Evolutionary conservation across 1,284 basidiomycete genomes (phyloP).

Genomic region (Cryptococcus neoformans): DNA sequence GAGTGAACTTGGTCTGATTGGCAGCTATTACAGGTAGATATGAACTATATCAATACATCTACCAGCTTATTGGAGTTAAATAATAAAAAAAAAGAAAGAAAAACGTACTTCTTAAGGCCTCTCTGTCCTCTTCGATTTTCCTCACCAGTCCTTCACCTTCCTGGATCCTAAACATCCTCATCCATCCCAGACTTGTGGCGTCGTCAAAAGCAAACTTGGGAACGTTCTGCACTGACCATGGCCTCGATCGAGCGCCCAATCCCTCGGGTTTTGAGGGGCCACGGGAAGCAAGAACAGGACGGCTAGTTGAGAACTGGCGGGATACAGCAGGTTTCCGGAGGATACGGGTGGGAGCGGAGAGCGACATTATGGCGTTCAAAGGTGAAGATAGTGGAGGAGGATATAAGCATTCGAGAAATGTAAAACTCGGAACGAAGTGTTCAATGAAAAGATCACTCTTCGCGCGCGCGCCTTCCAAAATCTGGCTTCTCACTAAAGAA

Average conservation of each 20-base stretch:
- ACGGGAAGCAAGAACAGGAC: not conserved
- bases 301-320: not conserved
- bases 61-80: constrained; percentile 9
- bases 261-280: not conserved
- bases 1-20: constrained; percentile 62
- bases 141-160: constrained; percentile 68
- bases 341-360: not conserved
- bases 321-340: not conserved
- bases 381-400: too few species aligned
- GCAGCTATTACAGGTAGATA: constrained; percentile 1
- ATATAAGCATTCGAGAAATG: too few species aligned
- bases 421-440: too few species aligned
- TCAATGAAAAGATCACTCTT: too few species aligned
- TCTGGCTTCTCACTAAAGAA: too few species aligned
- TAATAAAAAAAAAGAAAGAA: not conserved
- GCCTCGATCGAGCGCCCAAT: not conserved
- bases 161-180: constrained; percentile 66
- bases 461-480: too few species aligned
- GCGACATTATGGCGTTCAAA: not conserved
- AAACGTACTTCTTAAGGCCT: constrained; percentile 70
- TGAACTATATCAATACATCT: not conserved
- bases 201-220: constrained; percentile 57
- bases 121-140: constrained; percentile 78
- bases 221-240: constrained; percentile 10
- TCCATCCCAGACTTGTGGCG: constrained; percentile 63